Percentiles rank a stretch among this genome's conserved stretches.
Conservation (phyloP, 108 stramenopile species). For the Craspedostauros australis region DNA sequence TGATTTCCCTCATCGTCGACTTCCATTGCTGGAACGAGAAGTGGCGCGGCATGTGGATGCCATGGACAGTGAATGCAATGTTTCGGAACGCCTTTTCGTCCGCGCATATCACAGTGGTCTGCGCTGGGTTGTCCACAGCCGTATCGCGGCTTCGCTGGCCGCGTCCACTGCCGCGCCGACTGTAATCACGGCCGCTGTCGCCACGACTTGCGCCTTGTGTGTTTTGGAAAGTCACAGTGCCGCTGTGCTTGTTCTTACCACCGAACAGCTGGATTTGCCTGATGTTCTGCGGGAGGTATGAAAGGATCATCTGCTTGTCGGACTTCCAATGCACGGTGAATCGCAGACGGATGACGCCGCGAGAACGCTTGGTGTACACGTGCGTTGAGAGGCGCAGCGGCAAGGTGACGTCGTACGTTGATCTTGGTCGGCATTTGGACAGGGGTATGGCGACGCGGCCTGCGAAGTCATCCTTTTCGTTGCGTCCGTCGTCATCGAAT, state of each 20-base stretch:
- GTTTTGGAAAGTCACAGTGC: no score
- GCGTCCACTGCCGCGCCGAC: no score
- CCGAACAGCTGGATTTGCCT: conserved; percentile 6
- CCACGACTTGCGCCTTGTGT: no score
- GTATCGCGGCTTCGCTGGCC: no score
- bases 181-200: no score
- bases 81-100: conserved; percentile 62
- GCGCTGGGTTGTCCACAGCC: no score
- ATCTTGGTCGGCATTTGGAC: conserved; percentile 41
- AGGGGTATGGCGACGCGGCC: conserved; percentile 59
- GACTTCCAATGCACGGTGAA: conserved; percentile 51
- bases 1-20: conserved; percentile 48
- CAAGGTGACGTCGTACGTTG: conserved; percentile 57
- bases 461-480: conserved; percentile 61
- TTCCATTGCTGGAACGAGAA: conserved; percentile 33
- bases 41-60: conserved; percentile 48
- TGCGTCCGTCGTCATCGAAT: conserved; percentile 61
- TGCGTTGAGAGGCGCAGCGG: conserved; percentile 52
- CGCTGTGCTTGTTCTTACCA: neutral
- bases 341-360: conserved; percentile 59
- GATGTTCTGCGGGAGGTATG: conserved; percentile 38
- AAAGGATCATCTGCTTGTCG: conserved; percentile 48
- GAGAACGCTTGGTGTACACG: conserved; percentile 39
- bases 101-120: conserved; percentile 40
- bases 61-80: conserved; percentile 62